Percentiles rank a stretch among this genome's conserved stretches.
These are phyloP conservation scores for Stagonosporopsis chrysanthemi DNA, from an alignment of 2,329 filamentous ascomycete species.

Conservation along the genomic window DNA sequence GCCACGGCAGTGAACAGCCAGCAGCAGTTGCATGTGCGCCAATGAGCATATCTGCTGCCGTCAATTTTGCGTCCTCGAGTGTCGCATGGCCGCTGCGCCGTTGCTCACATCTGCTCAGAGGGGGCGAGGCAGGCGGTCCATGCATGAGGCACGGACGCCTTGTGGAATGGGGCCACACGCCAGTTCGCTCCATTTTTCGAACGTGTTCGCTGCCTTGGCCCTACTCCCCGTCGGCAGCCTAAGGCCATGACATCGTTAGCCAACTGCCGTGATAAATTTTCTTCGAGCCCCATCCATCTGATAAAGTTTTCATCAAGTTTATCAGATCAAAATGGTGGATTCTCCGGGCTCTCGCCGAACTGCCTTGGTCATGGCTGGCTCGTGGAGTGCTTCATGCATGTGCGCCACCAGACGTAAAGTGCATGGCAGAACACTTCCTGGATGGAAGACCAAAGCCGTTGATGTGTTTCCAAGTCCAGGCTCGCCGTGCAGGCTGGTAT, in stretches of 20 bases:
- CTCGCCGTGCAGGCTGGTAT: not conserved
- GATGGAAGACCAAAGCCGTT: not conserved
- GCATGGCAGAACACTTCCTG: not conserved
- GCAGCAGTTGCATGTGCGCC: not conserved
- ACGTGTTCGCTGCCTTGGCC: conserved; percentile 11
- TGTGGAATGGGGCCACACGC: conserved; percentile 23
- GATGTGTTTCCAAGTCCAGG: not conserved
- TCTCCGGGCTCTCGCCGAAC: conserved; percentile 10
- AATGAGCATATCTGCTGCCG: not conserved
- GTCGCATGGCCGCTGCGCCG: not conserved
- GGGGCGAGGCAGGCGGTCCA: not conserved
- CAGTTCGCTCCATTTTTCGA: conserved; percentile 11
- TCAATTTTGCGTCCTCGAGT: not conserved
- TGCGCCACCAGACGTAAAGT: not conserved
- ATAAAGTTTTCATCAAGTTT: conserved; percentile 8
- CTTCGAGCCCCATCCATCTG: conserved; percentile 7
- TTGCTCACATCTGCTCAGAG: not conserved
- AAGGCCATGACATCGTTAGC: conserved; percentile 19
- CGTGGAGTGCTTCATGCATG: not conserved
- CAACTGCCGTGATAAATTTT: conserved; percentile 13
- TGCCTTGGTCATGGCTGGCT: not conserved
- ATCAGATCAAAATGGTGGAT: not conserved
- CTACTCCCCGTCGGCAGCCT: conserved; percentile 3
- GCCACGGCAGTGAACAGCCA: conserved; percentile 1
- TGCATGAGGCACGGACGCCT: not conserved